Base-by-base conservation (phyloP, 352 stramenopile genomes). In the Globisporangium nunn region DNA sequence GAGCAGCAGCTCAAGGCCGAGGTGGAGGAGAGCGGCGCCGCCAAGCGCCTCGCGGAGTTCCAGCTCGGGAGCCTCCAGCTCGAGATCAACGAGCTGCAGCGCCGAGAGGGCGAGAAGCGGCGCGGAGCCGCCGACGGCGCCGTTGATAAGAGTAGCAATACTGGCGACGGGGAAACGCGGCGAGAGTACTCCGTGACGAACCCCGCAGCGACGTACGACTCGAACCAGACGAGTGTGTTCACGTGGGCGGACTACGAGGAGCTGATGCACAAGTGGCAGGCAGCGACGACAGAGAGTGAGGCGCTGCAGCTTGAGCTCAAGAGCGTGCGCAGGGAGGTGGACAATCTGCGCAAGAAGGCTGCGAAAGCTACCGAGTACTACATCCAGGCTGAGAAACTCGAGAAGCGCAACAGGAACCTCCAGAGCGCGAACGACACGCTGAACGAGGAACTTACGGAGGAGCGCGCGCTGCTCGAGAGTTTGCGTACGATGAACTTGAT, bases 391-490 rank as follows among this genome's bases (percentile, higher is more conserved):
- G 68, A 89, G 58, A 67, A 67, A 3, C 61, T 89, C 18, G 82
- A 92, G 58, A 86, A 79, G 53, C 72, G 74, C 17, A 68, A 73
- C 39, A 52, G 66, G 56, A 81, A 84, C 54, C 50, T 90, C 30
- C 76, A 85, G 58, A 64, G 66, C 15, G 57, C 63, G 0, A 88
- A 87, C 52, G 74, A 87, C 18, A 59, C 71, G 37, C 64, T 92
- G 6, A 59, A 67, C 35, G 73, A 87, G 63, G 82, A 92, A 57
- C 68, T 80, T 8, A 79, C 67, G 31, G 82, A 92, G 53, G 74
- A 85, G 33, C 74, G 75, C 31, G 74, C 71, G 23, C 58, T 92
- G 14, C 70, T 84, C 43, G 78, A 88, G 41, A 92, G 82, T 61
- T 61, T 87, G 2, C 73, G 72, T 11, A 75, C 75, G 2, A 85